Evolutionary conservation across 78 protist genomes (phyloP), one percentile per base, ranked within the genome.

Genomic region (Dictyostelium intermedium): DNA sequence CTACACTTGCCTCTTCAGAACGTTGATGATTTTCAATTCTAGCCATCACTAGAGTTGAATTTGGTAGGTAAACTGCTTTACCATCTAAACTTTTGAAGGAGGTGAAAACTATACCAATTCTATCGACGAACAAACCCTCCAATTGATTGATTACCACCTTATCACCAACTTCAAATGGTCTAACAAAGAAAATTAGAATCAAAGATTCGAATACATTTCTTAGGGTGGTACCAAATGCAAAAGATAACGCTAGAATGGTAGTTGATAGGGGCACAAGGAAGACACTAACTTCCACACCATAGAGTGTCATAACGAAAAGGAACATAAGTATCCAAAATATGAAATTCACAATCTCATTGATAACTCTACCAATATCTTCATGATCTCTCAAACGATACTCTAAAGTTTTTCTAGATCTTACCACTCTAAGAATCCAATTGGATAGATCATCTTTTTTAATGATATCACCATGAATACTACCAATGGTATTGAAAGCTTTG

Each of bases 131-230:
- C 3, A 80, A 35, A 9, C 43, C 87, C 8, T 89, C 94, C 41
- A 79, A 47, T 39, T 45, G 73, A 35, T 35, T 35, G 13, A 89
- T 39, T 1, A 81, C 94, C 2, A 89, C 84, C 35, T 89, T 89
- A 14, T 89, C 94, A n/a, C 94, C 94, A 0, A 80, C 87, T 34
- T 89, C 94, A 70, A 80, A 89, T 25, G 94, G 94, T 78, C 94
- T 50, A 6, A 89, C 91, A 80, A 89, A 89, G 66, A 89, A 89
- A 2, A 89, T 89, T 9, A 89, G 35, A 25, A 89, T 80, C 5
- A 89, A 66, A 0, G 94, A 89, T 50, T 89, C 94, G 34, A 89
- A 89, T 7, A 89, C 72, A 45, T 89, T 89, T 43, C 94, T 50
- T 13, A 89, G n/a, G 0, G 94, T 89, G 0, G 81, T 63, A 47